Percentiles rank a stretch among this genome's conserved stretches.
Conservation (phyloP, 441 rosid species). For the Manihot esculenta region DNA sequence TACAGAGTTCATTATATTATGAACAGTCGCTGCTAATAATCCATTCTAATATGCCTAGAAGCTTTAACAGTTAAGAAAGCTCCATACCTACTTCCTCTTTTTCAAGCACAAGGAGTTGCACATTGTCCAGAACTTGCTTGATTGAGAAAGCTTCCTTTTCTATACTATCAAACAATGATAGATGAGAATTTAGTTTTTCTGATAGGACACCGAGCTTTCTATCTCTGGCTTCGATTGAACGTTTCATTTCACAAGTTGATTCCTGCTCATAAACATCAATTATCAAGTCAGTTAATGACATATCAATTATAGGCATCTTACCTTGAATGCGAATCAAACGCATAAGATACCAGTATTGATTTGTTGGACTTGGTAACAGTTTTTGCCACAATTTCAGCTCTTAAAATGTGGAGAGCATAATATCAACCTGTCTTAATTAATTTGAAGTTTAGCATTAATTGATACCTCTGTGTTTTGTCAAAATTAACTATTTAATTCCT, state of each 20-base stretch:
- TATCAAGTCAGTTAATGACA: constrained; percentile 1
- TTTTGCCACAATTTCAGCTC: not conserved
- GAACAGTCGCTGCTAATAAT: constrained; percentile 4
- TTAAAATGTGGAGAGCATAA: not conserved
- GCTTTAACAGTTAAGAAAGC: constrained; percentile 26
- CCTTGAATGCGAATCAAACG: not conserved
- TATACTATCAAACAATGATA: constrained; percentile 72
- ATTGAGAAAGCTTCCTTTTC: constrained; percentile 69
- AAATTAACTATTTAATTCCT: no score
- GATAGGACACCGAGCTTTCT: constrained; percentile 42
- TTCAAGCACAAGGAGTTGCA: constrained; percentile 55
- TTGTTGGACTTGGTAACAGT: not conserved
- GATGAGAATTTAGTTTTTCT: constrained; percentile 63
- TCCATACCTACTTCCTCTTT: constrained; percentile 84
- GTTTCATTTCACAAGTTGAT: constrained; percentile 68
- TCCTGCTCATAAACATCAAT: constrained; percentile 49
- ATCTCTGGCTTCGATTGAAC: constrained; percentile 56
- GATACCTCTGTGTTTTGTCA: not conserved
- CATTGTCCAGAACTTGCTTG: constrained; percentile 56
- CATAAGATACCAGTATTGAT: not conserved
- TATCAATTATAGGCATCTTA: not conserved
- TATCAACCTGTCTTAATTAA: not conserved
- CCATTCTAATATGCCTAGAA: constrained; percentile 14
- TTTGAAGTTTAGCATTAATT: not conserved
- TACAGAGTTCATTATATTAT: constrained; percentile 11